These are phyloP conservation scores for Lipomyces sp. DNA, from an alignment of 805 yeast species.

Conservation along the genomic window DNA sequence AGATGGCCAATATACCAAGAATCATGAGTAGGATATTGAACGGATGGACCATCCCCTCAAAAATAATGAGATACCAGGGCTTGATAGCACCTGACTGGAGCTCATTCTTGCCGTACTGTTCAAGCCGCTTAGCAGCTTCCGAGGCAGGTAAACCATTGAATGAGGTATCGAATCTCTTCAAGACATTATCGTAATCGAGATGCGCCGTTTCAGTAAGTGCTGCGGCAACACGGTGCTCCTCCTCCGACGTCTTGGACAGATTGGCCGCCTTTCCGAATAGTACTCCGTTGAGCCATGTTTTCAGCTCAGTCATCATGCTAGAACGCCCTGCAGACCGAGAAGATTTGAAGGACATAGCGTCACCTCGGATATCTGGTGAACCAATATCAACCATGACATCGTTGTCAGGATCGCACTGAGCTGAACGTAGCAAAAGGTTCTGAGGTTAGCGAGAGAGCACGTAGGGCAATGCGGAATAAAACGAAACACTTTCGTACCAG, in stretches of 20 bases:
- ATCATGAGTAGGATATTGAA: slow-evolving; percentile 25
- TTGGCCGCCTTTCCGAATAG: slow-evolving; percentile 29
- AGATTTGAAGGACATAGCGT: slow-evolving; percentile 16
- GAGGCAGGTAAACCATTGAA: slow-evolving; percentile 15
- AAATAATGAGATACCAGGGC: slow-evolving; percentile 24
- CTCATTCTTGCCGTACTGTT: slow-evolving; percentile 23
- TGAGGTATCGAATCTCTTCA: slow-evolving; percentile 23
- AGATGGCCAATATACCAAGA: slow-evolving; percentile 27
- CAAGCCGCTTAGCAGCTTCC: slow-evolving; percentile 18
- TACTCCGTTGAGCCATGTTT: slow-evolving; percentile 15
- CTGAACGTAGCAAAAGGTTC: too few relatives aligned
- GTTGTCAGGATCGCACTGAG: not conserved
- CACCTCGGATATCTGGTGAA: slow-evolving; percentile 10
- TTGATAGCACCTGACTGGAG: slow-evolving; percentile 23
- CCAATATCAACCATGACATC: slow-evolving; percentile 24
- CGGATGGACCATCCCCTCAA: slow-evolving; percentile 25
- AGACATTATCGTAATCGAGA: slow-evolving; percentile 14
- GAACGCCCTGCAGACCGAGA: not conserved
- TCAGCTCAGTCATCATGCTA: slow-evolving; percentile 7
- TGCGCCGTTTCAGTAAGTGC: slow-evolving; percentile 20
- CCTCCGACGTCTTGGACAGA: slow-evolving; percentile 22
- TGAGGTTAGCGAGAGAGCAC: too few relatives aligned
- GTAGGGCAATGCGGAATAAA: not conserved
- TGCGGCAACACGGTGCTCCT: slow-evolving; percentile 23
- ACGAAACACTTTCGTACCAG: not conserved